Evolutionary conservation across 2,329 filamentous ascomycete genomes (phyloP), one percentile per base, ranked within the genome.

Genomic region (Chaetothyriales sp.): DNA sequence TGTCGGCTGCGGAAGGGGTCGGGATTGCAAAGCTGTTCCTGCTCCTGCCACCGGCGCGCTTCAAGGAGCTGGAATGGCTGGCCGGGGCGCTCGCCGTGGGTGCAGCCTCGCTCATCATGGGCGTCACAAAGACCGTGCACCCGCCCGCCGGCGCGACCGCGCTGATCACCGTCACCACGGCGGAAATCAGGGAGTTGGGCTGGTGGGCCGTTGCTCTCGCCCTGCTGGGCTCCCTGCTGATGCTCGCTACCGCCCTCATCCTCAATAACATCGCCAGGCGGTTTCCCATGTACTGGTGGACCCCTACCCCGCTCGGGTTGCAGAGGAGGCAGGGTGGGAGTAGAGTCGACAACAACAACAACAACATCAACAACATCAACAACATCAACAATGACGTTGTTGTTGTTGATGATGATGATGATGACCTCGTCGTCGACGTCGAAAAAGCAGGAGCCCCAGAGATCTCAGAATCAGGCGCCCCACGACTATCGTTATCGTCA

Each of bases 121-220:
- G 73, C 0, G 59, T 86, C 19, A 87, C 83, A 1, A 81, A 81
- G 49, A 86, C 83, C 0, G 73, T 84, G 0, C 82, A 88, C 57
- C 84, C 84, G 0, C 84, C 84, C 0, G 84, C 82, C 0, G 84
- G 84, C 3, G 83, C 84, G 7, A 88, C 83, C 0, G 83, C 82
- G 0, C 66, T 89, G 1, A 67, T 88, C 22, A 81, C 82, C 0
- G 80, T 83, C 0, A 71, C 79, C 1, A 77, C 80, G 52, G 67
- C 73, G 1, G 67, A 70, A 1, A 68, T 79, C 1, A 69, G 73
- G 8, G 58, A 60, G 0, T 64, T 87, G 9, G 82, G 83, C n/a
- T 88, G 84, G 84, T 78, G 74, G 53, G 65, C 86, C 10, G 62
- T 87, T 5, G 77, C 80, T 0, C 67, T 85, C 5, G 72, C 86